A percentile compares a stretch with the other conserved stretches of the same genome.
Conservation (phyloP, 192 early-diverging fungal species). For the Coemansia sp. region DNA sequence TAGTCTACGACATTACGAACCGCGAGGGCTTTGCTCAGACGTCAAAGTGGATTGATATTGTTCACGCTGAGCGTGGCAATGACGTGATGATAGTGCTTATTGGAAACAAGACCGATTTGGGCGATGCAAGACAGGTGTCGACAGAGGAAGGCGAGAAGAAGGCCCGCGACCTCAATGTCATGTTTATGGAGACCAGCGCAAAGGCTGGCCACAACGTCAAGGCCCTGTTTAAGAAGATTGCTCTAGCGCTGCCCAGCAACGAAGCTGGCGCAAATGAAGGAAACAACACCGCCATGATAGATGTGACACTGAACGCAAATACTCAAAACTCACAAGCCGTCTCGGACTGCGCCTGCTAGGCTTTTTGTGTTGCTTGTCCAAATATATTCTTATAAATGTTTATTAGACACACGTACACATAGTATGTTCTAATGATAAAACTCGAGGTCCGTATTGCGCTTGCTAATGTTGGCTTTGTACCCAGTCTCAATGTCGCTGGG, state of each 20-base stretch:
- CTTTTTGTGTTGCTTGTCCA: constrained; percentile 1
- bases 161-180: constrained; percentile 91
- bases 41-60: constrained; percentile 98
- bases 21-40: constrained; percentile 96
- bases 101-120: constrained; percentile 98
- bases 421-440: constrained; percentile 80
- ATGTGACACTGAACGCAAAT: constrained; percentile 57
- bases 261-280: constrained; percentile 65
- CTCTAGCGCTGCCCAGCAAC: constrained; percentile 78
- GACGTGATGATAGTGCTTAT: constrained; percentile 98
- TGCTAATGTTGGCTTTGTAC: constrained; percentile 95
- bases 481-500: constrained; percentile 96
- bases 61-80: constrained; percentile 94
- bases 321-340: constrained; percentile 46
- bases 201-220: constrained; percentile 99
- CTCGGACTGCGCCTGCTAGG: constrained; percentile 60
- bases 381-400: not conserved
- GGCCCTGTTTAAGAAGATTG: constrained; percentile 95
- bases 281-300: constrained; percentile 55
- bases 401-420: not conserved
- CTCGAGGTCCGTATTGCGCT: constrained; percentile 90
- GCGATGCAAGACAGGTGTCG: constrained; percentile 91
- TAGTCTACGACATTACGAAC: constrained; percentile 98
- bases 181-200: constrained; percentile 99
- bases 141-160: constrained; percentile 98